Evolutionary conservation across 345 rosid genomes (phyloP), one percentile per base, ranked within the genome.

Genomic region (Pseudoturritis turrita): DNA sequence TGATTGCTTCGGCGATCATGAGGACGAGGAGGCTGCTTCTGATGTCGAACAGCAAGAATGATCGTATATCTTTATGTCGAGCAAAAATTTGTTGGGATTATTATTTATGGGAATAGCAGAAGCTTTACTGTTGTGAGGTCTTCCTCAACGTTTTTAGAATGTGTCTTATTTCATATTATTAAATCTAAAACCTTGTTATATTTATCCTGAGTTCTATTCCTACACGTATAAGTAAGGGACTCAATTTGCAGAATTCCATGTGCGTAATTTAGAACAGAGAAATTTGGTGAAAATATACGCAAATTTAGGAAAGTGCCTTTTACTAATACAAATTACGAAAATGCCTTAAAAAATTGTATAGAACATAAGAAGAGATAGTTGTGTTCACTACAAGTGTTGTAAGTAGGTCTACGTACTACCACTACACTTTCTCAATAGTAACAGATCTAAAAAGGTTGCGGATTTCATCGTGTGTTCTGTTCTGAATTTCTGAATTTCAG

Each of bases 21-120:
- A 86, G 50, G 91, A 86, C 7, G 93, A 91, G 12, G 96, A 85
- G 23, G 83, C 85, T 1, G 90, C 88, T 21, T 93, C 96, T 54
- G 93, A 92, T 52, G 81, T 86, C 47, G 93, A 92, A 31, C 86
- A 88, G 72, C 85, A 86, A 51, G 71, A 76, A 40, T 68, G 37
- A 74, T 60, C 29, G 12, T 22, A 8, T 26, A 58, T 33, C 19
- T 11, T 47, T 10, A 49, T 36, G 18, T 54, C 13, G 23, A 33
- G 10, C 10, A 8, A 33, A 33, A 9, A 33, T 33, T 43, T 37
- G 18, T 28, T 6, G 10, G 44, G 52, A 56, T 35, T 49, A 14
- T 11, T 11, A 49, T 19, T 41, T 41, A 41, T 62, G 62, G 11
- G 49, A 73, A 23, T 43, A 33, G 22, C 2, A 23, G 25, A 17